Conservation (phyloP, 208 protist species). For the Trypanosoma scelopori region DNA sequence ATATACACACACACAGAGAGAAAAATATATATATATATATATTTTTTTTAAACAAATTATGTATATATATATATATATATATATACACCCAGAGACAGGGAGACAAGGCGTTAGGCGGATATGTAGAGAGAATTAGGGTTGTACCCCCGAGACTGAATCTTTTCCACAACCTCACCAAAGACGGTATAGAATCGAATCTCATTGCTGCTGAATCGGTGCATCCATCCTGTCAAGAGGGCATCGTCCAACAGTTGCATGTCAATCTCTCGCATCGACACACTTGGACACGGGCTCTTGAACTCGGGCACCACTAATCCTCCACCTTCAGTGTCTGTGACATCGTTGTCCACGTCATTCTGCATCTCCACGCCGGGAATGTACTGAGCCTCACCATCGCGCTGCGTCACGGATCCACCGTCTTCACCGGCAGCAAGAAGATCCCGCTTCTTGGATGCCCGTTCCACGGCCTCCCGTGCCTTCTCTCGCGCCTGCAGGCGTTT, state of each 20-base stretch:
- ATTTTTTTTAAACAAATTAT: too few species aligned
- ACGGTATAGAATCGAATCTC: constrained; percentile 71
- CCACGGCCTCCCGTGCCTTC: constrained; percentile 35
- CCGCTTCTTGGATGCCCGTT: constrained; percentile 32
- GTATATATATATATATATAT: constrained; percentile 2
- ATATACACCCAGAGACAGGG: background rate
- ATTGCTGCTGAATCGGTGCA: constrained; percentile 67
- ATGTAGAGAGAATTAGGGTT: constrained; percentile 71
- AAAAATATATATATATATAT: too few species aligned
- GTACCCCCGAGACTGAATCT: constrained; percentile 69
- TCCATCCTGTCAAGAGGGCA: constrained; percentile 65
- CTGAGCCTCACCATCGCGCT: constrained; percentile 74
- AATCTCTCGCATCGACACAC: constrained; percentile 76
- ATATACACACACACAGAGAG: constrained; percentile 20
- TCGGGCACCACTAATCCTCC: constrained; percentile 27
- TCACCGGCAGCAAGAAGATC: constrained; percentile 4
- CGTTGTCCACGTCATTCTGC: constrained; percentile 10
- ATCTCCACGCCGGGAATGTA: constrained; percentile 39
- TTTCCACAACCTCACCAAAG: constrained; percentile 54
- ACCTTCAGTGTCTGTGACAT: constrained; percentile 11
- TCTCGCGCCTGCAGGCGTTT: constrained; percentile 42
- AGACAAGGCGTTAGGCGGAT: constrained; percentile 16
- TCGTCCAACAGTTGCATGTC: constrained; percentile 88
- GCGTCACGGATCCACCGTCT: constrained; percentile 12
- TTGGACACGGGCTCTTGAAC: constrained; percentile 56